Base-by-base conservation (phyloP, 2,329 filamentous ascomycete genomes). In the Neophaeococcomyces aloes region DNA sequence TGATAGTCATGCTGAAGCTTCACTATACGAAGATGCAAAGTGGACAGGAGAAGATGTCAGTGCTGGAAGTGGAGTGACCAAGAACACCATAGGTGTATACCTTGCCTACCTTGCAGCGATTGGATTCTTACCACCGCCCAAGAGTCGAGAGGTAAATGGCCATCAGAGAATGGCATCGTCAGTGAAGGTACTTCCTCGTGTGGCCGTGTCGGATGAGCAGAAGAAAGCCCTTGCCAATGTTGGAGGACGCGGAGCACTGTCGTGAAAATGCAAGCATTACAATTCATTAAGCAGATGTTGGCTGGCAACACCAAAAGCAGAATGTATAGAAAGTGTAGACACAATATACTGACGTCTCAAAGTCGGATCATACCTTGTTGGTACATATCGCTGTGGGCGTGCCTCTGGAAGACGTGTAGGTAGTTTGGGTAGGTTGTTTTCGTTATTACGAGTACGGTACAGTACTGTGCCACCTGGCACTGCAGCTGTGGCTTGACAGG, bases 1-100 rank as follows among this genome's bases (percentile, higher is more conserved):
- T 55, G 84, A 89, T 58, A 61, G 55, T 29, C 86, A 91, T 56
- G 76, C 85, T 0, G 70, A 75, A 1, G 65, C 67, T 2, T 74
- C 80, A 1, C 69, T 93, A 18, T 74, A 74, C 57, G 70, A 71
- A 3, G 81, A 88, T 56, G 69, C 69, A 0, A 67, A 71, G 41
- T 74, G 74, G 73, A 71, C 76, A 0, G 72, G 71, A 1, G 59
- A 75, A 27, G 76, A 80, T 50, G 72, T 71, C 52, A 76, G 72
- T 37, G 65, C 65, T 0, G 76, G 66, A 42, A 71, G 59, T 48
- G 74, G 74, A 18, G 75, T 85, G 8, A 74, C 68, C 17, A 65
- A 72, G 44, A 75, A 81, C 48, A 72, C 72, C 29, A 70, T 83
- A 13, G 80, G 79, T 3, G 60, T 74, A 14, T 85, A 82, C 57